A percentile compares a stretch with the other conserved stretches of the same genome.
Evolutionary conservation across 345 rosid genomes (phyloP).

Genomic region (Firmiana major): DNA sequence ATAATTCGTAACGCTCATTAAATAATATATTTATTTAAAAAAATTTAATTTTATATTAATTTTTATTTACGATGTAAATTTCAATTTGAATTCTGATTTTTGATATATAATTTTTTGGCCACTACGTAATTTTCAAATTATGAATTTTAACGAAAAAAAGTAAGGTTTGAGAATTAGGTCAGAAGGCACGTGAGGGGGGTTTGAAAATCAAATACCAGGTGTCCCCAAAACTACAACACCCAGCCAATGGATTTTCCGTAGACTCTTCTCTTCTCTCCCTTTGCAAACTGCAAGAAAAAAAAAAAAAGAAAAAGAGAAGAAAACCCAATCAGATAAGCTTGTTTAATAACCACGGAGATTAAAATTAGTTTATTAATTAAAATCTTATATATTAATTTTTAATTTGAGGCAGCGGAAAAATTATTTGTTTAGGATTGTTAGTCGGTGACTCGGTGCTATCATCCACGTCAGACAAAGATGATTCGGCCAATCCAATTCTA

Average conservation of each 20-base stretch:
- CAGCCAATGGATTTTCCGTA: background rate
- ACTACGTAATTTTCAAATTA: too few relatives aligned
- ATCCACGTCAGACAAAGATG: constrained; percentile 9
- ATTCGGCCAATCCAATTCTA: constrained; percentile 10
- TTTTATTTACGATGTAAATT: too few relatives aligned
- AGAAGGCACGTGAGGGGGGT: background rate
- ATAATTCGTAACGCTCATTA: too few relatives aligned
- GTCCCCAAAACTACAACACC: background rate
- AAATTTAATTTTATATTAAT: too few relatives aligned
- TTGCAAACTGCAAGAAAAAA: background rate
- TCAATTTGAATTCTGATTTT: too few relatives aligned
- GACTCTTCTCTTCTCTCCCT: background rate
- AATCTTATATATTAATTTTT: background rate
- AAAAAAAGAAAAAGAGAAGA: background rate
- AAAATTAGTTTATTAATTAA: background rate
- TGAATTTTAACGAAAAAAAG: background rate
- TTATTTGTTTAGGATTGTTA: background rate
- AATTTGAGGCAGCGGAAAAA: too few relatives aligned
- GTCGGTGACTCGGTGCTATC: constrained; percentile 2
- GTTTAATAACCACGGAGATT: background rate
- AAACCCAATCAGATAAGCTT: background rate
- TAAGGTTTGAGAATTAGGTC: background rate
- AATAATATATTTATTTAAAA: too few relatives aligned
- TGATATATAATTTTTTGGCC: too few relatives aligned
- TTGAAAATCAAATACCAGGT: background rate